Percentiles rank a stretch among this genome's conserved stretches.
phyloP scores from a whole-genome alignment of 2,329 filamentous ascomycete genomes.

The Dendrostoma leiphaemia region DNA sequence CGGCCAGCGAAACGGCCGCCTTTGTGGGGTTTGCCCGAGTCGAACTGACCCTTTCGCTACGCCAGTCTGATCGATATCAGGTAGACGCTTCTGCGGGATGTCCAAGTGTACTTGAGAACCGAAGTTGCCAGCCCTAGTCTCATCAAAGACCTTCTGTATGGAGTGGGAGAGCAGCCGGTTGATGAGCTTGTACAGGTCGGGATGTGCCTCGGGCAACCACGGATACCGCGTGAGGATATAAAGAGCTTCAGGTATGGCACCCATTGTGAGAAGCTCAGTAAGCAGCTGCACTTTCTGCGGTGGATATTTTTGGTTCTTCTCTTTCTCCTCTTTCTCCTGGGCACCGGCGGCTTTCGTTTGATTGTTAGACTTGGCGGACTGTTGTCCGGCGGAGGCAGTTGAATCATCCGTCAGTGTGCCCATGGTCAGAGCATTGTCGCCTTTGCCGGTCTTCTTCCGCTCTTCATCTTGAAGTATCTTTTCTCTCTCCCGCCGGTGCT shows the following conservation, averaged over 20 bases:
- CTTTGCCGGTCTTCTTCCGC: conserved; percentile 65
- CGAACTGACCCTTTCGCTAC: conserved; percentile 68
- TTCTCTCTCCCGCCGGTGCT: conserved; percentile 65
- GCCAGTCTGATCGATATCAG: conserved; percentile 61
- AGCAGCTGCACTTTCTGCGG: conserved; percentile 80
- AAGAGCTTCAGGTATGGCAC: conserved; percentile 86
- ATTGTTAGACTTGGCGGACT: conserved; percentile 51
- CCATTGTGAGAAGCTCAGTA: conserved; percentile 83
- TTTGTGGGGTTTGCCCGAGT: conserved; percentile 56
- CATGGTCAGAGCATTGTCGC: conserved; percentile 80
- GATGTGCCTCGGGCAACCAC: conserved; percentile 84
- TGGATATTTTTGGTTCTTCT: conserved; percentile 42
- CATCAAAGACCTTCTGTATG: conserved; percentile 67
- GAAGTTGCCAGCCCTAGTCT: conserved; percentile 31
- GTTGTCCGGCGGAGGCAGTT: conserved; percentile 37
- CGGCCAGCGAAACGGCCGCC: conserved; percentile 77
- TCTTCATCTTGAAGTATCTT: conserved; percentile 80
- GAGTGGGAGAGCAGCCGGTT: conserved; percentile 84
- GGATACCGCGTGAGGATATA: conserved; percentile 86
- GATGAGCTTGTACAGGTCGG: conserved; percentile 75
- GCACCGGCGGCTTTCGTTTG: conserved; percentile 55
- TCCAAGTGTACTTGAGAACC: conserved; percentile 4
- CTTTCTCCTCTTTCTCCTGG: conserved; percentile 27
- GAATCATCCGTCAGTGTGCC: conserved; percentile 77
- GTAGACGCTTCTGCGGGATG: conserved; percentile 38